Base-by-base conservation (phyloP, 2,329 filamentous ascomycete genomes). In the Xylariaceae sp. region DNA sequence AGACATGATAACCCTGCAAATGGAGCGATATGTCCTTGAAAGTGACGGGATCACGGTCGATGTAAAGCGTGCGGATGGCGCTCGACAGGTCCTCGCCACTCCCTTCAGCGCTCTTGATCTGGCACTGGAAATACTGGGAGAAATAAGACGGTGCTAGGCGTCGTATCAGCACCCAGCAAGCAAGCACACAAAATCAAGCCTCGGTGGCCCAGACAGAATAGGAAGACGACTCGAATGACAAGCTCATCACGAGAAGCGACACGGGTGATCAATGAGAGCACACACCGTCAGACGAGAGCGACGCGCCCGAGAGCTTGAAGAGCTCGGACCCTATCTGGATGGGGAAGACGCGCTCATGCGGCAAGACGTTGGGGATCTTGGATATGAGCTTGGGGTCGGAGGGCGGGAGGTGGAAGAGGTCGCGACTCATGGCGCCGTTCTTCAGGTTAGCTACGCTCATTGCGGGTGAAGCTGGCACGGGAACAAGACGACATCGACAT, bases 21-120 rank as follows among this genome's bases (percentile, higher is more conserved):
- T 96, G 89, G 35, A 89, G 70, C 23, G 83, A 83, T 44, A 96
- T 95, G 53, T 95, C 87, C 50, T 72, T 74, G 57, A 96, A 96
- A 0, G 88, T 95, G 11, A 70, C 69, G 0, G 90, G 89, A 59
- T 96, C 90, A 40, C 90, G 82, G 59, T 96, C 90, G 52, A 96
- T 95, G 61, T 95, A 95, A 5, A 96, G 69, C 0, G 90, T 94
- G 45, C 83, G 79, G 38, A 94, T 66, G 29, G 62, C 58, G 5
- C 51, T 45, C 24, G 52, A 57, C 5, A 61, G 37, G 35, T 74
- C 70, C 35, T 77, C 69, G 38, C 73, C 73, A 36, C 71, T 70
- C 29, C 73, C 68, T 39, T 77, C 71, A 31, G 73, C 80, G 46
- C 68, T 63, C 37, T 75, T 72, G 25, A 95, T 61, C 61, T 95